These are phyloP conservation scores for Escallonia rubra DNA, from an alignment of 129 eudicot genomes.

Conservation along the genomic window DNA sequence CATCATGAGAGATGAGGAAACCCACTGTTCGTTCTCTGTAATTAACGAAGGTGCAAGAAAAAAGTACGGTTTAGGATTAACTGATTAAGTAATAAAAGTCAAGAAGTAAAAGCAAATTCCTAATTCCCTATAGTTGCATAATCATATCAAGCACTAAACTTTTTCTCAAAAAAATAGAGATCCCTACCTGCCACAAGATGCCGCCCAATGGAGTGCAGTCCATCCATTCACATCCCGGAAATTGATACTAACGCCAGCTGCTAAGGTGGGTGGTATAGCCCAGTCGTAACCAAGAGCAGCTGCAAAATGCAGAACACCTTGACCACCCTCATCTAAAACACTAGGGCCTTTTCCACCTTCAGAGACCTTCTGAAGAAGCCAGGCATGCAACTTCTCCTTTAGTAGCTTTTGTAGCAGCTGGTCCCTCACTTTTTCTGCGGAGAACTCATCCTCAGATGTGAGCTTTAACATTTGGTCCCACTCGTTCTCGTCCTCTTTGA, in stretches of 20 bases:
- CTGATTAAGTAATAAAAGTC: background rate
- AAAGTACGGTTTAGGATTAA: background rate
- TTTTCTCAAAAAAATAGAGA: background rate
- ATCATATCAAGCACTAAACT: background rate
- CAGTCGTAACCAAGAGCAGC: slow-evolving; percentile 97
- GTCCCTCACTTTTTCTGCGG: slow-evolving; percentile 45
- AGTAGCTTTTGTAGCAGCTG: slow-evolving; percentile 53
- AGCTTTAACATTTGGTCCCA: slow-evolving; percentile 60
- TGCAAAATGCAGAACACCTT: slow-evolving; percentile 85
- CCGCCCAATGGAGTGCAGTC: slow-evolving; percentile 99
- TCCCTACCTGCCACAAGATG: slow-evolving; percentile 80
- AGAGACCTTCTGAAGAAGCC: slow-evolving; percentile 76
- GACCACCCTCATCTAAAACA: slow-evolving; percentile 79
- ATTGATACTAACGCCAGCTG: slow-evolving; percentile 85
- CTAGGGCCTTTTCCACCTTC: slow-evolving; percentile 93
- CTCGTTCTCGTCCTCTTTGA: slow-evolving; percentile 51
- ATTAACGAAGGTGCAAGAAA: slow-evolving; percentile 4
- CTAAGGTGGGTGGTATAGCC: slow-evolving; percentile 75
- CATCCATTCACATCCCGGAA: slow-evolving; percentile 91
- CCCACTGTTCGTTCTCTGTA: slow-evolving; percentile 81
- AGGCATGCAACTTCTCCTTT: slow-evolving; percentile 65
- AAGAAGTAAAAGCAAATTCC: background rate
- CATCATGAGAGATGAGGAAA: slow-evolving; percentile 69
- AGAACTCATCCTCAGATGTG: slow-evolving; percentile 40
- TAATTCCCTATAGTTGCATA: background rate